Conservation (phyloP, 2,329 filamentous ascomycete genomes). For the Aureobasidium subglaciale region DNA sequence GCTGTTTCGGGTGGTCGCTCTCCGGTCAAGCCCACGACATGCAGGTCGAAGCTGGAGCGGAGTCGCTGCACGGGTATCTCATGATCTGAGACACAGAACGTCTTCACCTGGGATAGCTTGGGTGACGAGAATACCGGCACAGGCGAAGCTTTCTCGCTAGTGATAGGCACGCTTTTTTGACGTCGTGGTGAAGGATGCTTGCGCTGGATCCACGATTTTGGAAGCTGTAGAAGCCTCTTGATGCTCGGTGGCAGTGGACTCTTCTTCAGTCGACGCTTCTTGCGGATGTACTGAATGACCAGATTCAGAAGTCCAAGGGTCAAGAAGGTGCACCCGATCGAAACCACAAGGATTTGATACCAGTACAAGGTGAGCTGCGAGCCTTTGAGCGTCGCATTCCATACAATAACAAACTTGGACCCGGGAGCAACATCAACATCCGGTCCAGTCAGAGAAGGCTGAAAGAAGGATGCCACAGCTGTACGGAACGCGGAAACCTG, state of each 20-base stretch:
- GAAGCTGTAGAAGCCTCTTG: background rate
- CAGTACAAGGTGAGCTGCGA: slow-evolving; percentile 15
- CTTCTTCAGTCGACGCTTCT: slow-evolving; percentile 6
- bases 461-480: slow-evolving; percentile 17
- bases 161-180: background rate
- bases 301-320: slow-evolving; percentile 1
- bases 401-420: slow-evolving; percentile 10
- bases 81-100: slow-evolving; percentile 12
- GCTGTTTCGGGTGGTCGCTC: background rate
- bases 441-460: slow-evolving; percentile 4
- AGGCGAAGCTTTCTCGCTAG: background rate
- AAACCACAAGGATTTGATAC: slow-evolving; percentile 18
- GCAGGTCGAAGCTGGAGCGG: background rate
- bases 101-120: background rate
- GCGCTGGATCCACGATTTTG: background rate
- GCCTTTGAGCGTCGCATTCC: slow-evolving; percentile 13
- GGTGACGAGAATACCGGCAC: background rate
- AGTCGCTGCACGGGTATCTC: background rate
- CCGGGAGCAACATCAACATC: background rate
- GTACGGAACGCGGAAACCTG: background rate
- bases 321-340: slow-evolving; percentile 9
- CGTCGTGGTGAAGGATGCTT: background rate
- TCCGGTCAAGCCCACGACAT: background rate
- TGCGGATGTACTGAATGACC: slow-evolving; percentile 1
- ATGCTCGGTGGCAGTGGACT: slow-evolving; percentile 1